Evolutionary conservation across 2,329 filamentous ascomycete species (phyloP), one percentile per base, ranked within the genome.

Genomic region (Botrytis fabae): DNA sequence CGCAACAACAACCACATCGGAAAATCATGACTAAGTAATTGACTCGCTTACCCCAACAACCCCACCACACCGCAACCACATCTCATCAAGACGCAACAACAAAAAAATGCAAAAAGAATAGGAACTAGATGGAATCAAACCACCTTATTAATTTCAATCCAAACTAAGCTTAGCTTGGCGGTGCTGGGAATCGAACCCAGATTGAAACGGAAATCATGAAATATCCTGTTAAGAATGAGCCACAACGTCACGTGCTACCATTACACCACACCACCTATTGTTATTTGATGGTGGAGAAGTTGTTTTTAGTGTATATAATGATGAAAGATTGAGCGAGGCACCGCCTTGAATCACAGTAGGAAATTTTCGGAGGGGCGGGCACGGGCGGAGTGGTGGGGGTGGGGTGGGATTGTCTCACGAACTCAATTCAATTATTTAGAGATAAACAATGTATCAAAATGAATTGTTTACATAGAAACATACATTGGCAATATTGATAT

Each of bases 171-270:
- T 14, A 25, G 59, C 66, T 64, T 80, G 79, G 79, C 79, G 79
- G 79, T 78, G 77, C 79, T 79, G 79, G 78, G 79, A 80, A 80
- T 80, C 79, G 79, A 80, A 80, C 79, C 79, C 79, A 72, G 70
- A 79, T 80, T 80, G 78, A 80, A 79, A 80, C 78, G 77, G 79
- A 73, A 75, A 73, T 73, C 73, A 75, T 78, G 71, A 73, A 65
- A 66, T 73, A 74, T 74, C 72, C 73, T 28, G 8, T 35, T 44
- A n/a, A 61, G 69, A 72, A 73, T 75, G 70, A 46, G 74, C 79
- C 79, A 80, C 79, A 80, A 79, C 75, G 76, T 78, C 74, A 79
- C 78, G 78, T 79, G 78, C 78, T 79, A 79, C 78, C 78, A 79
- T 79, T 79, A 72, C 70, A 77, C 75, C 70, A 74, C 65, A 74